Conservation (phyloP, 306 rosid genomes). For the Prunus mongolica region DNA sequence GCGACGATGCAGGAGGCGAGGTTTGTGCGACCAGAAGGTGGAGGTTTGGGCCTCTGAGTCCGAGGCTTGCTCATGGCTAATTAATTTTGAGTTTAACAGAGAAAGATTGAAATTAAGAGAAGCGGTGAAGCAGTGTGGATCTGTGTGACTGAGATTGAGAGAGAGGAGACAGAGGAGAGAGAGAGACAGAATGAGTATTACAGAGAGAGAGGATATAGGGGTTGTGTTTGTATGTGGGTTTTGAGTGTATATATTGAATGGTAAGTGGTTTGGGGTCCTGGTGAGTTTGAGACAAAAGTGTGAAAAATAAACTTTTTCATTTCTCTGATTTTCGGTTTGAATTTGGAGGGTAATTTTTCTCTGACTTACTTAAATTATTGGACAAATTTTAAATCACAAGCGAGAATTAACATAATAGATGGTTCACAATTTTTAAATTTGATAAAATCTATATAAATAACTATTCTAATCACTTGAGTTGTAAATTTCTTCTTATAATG, state of each 20-base stretch:
- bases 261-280: not conserved
- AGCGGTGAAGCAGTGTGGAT: not conserved
- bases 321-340: too few relatives aligned
- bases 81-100: not conserved
- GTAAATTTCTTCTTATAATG: too few relatives aligned
- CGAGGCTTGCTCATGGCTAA: slow-evolving; percentile 44
- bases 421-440: too few relatives aligned
- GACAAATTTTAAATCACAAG: too few relatives aligned
- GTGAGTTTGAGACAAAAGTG: not conserved
- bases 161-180: not conserved
- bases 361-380: too few relatives aligned
- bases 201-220: not conserved
- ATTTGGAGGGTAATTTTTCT: too few relatives aligned
- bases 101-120: not conserved
- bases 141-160: not conserved
- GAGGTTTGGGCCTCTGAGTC: slow-evolving; percentile 37
- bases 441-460: too few relatives aligned
- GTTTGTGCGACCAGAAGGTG: slow-evolving; percentile 81
- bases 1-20: slow-evolving; percentile 86
- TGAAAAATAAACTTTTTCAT: too few relatives aligned
- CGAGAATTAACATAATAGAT: too few relatives aligned
- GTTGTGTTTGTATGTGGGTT: not conserved
- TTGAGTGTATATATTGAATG: not conserved
- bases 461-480: too few relatives aligned
- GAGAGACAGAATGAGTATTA: not conserved